A percentile compares a stretch with the other conserved stretches of the same genome.
These are phyloP conservation scores for Guyanaporus albipodus DNA, from an alignment of 768 basidiomycete genomes.

Conservation along the genomic window DNA sequence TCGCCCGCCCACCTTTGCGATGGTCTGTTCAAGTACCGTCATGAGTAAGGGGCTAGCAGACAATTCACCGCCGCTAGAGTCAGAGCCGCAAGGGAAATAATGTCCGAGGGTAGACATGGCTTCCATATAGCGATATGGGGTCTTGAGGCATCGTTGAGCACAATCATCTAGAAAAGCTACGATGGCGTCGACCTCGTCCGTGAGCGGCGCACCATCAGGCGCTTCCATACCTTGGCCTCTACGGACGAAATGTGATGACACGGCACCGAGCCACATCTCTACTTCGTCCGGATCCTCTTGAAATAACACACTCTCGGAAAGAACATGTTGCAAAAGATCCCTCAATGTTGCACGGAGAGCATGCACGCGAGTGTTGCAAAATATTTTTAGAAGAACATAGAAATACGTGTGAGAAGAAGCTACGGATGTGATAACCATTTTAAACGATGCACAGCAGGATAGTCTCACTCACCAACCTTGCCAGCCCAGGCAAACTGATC, in stretches of 20 bases:
- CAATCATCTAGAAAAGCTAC: slow-evolving; percentile 83
- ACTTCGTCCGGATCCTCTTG: slow-evolving; percentile 73
- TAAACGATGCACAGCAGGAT: background rate
- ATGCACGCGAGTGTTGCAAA: slow-evolving; percentile 45
- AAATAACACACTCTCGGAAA: slow-evolving; percentile 74
- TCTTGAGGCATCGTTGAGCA: slow-evolving; percentile 73
- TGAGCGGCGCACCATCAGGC: slow-evolving; percentile 50
- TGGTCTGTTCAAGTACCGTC: slow-evolving; percentile 75
- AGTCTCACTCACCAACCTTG: slow-evolving; percentile 54
- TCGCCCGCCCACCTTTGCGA: slow-evolving; percentile 58
- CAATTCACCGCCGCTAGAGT: slow-evolving; percentile 23
- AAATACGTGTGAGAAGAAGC: slow-evolving; percentile 61
- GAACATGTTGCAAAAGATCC: slow-evolving; percentile 57
- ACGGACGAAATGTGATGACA: slow-evolving; percentile 43
- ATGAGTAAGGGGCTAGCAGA: slow-evolving; percentile 74
- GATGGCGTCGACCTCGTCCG: slow-evolving; percentile 54
- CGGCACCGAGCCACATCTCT: slow-evolving; percentile 63
- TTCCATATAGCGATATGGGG: slow-evolving; percentile 85
- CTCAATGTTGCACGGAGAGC: slow-evolving; percentile 51
- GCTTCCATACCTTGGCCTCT: slow-evolving; percentile 37
- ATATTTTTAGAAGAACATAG: slow-evolving; percentile 65
- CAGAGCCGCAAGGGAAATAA: slow-evolving; percentile 5
- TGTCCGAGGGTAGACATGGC: slow-evolving; percentile 42
- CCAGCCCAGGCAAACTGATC: slow-evolving; percentile 78
- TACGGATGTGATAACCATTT: slow-evolving; percentile 12